Base-by-base conservation (phyloP, 495 filamentous ascomycete species). In the Podospora anserina region DNA sequence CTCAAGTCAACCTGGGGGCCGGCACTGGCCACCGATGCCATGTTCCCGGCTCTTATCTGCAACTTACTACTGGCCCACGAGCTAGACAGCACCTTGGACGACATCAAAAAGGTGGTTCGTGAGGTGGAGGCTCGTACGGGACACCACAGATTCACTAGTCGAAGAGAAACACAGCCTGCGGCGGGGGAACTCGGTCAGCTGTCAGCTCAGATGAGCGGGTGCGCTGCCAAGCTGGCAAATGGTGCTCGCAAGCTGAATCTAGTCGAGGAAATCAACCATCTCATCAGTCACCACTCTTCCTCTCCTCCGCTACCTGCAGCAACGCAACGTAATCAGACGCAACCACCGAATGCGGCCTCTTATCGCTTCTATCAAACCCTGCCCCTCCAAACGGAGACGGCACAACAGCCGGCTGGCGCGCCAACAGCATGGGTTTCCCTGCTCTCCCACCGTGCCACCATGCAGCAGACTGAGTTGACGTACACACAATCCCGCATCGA, bases 401-500 rank as follows among this genome's bases (percentile, higher is more conserved):
- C 39, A 49, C 59, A 61, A 13, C 23, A 4, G 30, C 4, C 27
- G 59, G 27, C 4, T 9, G 59, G 16, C 23, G 23, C 23, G 16
- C 32, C 27, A n/a, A 20, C 32, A 2, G 26, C 65, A 0, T 28
- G 60, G 32, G 15, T 67, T 3, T 19, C 60, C 16, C 66, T 76
- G 3, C 32, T 78, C 26, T 28, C 55, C 11, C 69, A 76, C 28
- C 67, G 75, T 19, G 58, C 68, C 0, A 60, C 65, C 27, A 75
- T 77, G 76, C 76, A 78, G 44, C 55, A 63, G 7, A 64, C 76
- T 49, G 76, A 78, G 58, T 64, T 60, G n/a, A 63, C 74, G 2
- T 78, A 73, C 60, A 69, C 71, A n/a, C 67, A 71, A 57, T 70
- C 74, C 59, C 74, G 76, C n/a, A 72, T 78, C 4, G 70, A 75